Evolutionary conservation across 345 rosid species (phyloP), one percentile per base, ranked within the genome.

Genomic region (Turnera subulata): DNA sequence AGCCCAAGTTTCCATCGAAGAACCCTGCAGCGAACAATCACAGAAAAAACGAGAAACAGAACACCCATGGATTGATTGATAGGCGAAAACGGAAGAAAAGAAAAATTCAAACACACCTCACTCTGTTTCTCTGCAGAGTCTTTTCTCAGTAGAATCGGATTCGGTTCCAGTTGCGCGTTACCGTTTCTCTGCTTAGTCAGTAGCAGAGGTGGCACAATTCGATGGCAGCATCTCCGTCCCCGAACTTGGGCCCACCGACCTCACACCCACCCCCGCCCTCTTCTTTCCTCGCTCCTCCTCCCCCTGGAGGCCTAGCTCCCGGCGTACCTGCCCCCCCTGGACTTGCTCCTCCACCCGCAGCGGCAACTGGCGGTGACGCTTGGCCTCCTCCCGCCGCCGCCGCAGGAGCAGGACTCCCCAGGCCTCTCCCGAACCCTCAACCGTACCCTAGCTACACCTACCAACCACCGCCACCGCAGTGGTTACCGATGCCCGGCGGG

Each of bases 391-490:
- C 12, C 16, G 45, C n/a, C 12, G 45, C 45, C 40, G 1, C 8
- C 13, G 40, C 40, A n/a, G n/a, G n/a, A 29, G 35, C 35, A 29
- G 35, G 35, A 3, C 35, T 42, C 16, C n/a, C 45, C 5, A 42
- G 45, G 53, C 62, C 75, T 67, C 53, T 74, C 25, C 57, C 77
- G 56, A 79, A 64, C 74, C 74, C 75, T 53, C 93, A 84, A 67
- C 59, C 77, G 22, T 82, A 78, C 64, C 82, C 85, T 54, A 67
- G 84, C 44, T 80, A 77, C 71, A 48, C 85, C 91, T 72, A 21
- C 82, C 59, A 71, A 82, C 83, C 86, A 25, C 95, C 76, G 61
- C 90, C 85, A 65, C 80, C 60, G 56, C 84, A 95, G 98, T 63
- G 81, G 79, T 96, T 80, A 61, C 92, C 86, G 62, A 86, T 83